Evolutionary conservation across 441 rosid species (phyloP).

Genomic region (Adansonia madagascariensis): DNA sequence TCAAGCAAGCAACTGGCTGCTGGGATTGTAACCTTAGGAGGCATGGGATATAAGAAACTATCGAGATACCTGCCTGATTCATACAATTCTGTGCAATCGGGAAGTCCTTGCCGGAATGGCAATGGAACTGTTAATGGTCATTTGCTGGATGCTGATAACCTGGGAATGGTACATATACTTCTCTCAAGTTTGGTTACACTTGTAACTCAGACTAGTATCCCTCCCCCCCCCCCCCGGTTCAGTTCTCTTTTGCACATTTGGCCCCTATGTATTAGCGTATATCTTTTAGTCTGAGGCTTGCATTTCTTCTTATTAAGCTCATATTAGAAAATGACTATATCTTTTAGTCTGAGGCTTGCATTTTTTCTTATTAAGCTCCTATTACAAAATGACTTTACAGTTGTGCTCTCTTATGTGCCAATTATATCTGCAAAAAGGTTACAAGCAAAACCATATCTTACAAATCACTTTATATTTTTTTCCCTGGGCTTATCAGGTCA

Average conservation of each 20-base stretch:
- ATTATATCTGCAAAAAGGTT: not conserved
- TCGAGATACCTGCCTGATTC: conserved; percentile 70
- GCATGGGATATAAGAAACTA: conserved; percentile 72
- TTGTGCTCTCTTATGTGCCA: not conserved
- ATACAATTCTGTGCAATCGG: conserved; percentile 45
- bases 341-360: not conserved
- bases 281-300: not conserved
- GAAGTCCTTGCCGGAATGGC: conserved; percentile 57
- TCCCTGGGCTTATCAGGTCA: conserved; percentile 62
- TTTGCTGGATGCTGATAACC: conserved; percentile 60
- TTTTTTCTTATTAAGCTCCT: not conserved
- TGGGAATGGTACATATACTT: conserved; percentile 72
- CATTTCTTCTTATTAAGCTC: not conserved
- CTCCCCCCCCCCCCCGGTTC: not conserved
- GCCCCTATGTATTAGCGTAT: not conserved
- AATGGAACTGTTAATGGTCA: conserved; percentile 59
- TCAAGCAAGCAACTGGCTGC: conserved; percentile 89
- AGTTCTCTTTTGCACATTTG: conserved; percentile 18
- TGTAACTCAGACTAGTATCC: conserved; percentile 13
- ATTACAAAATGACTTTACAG: not conserved
- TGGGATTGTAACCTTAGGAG: conserved; percentile 80
- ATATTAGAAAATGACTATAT: not conserved
- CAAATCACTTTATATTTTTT: not conserved
- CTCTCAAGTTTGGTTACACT: conserved; percentile 24
- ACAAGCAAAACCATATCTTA: not conserved